A percentile compares a stretch with the other conserved stretches of the same genome.
Conservation (phyloP, 371 early-diverging fungal species). For the Capniomyces stellatus region DNA sequence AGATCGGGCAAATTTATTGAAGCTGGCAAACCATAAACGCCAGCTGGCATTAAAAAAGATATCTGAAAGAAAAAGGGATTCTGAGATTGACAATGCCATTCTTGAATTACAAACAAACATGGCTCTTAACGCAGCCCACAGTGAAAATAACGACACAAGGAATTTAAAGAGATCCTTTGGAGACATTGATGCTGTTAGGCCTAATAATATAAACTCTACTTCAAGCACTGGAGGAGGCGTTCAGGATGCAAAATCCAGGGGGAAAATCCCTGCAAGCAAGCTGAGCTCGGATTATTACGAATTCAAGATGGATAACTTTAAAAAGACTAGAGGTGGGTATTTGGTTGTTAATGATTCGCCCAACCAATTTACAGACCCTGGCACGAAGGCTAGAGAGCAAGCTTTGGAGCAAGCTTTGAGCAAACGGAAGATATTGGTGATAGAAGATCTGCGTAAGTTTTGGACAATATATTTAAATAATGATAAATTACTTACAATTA, state of each 20-base stretch:
- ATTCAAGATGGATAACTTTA: conserved; percentile 60
- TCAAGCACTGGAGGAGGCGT: background rate
- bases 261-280: conserved; percentile 8
- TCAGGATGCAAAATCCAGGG: background rate
- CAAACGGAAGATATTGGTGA: conserved; percentile 10
- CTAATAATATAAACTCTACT: background rate
- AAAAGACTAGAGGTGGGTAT: conserved; percentile 57
- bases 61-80: no score
- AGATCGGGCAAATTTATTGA: no score
- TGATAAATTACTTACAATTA: no score
- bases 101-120: no score
- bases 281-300: conserved; percentile 35
- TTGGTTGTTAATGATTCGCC: conserved; percentile 44
- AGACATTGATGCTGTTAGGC: no score
- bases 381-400: conserved; percentile 14
- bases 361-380: no score
- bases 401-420: conserved; percentile 9
- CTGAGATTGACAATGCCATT: no score
- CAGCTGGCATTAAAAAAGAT: no score
- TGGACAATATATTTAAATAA: conserved; percentile 11
- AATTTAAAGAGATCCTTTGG: no score
- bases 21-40: no score
- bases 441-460: conserved; percentile 30
- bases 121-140: no score
- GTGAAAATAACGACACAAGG: no score